These are phyloP conservation scores for Plasmodium berghei DNA, from an alignment of 169 alveolate species.

Conservation along the genomic window DNA sequence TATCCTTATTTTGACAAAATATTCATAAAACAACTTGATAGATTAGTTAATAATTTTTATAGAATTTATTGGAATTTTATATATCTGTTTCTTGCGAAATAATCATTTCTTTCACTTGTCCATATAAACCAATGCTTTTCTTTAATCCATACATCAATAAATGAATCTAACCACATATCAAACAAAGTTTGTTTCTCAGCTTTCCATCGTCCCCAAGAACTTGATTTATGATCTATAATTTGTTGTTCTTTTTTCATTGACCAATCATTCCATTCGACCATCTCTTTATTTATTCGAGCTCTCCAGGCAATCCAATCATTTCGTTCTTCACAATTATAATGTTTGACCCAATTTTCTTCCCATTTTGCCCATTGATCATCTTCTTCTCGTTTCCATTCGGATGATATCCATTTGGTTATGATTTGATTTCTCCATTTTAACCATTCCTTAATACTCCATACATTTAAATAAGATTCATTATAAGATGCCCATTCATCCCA, in stretches of 20 bases:
- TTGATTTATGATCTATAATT: neutral
- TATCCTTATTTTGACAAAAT: too few species aligned
- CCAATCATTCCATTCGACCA: conserved; percentile 42
- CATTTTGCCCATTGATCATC: conserved; percentile 27
- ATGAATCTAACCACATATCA: conserved; percentile 14
- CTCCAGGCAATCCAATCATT: conserved; percentile 20
- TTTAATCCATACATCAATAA: conserved; percentile 5
- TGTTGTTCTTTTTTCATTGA: conserved; percentile 20
- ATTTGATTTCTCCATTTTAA: conserved; percentile 17
- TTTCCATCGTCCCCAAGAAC: conserved; percentile 26
- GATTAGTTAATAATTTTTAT: too few species aligned
- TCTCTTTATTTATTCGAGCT: conserved; percentile 19
- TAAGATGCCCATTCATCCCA: conserved; percentile 9
- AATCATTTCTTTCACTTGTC: conserved; percentile 16
- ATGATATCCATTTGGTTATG: conserved; percentile 8
- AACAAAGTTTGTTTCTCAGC: conserved; percentile 14
- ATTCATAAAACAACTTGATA: too few species aligned
- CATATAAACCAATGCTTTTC: conserved; percentile 45
- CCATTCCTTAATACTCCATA: conserved; percentile 43
- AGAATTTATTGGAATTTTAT: neutral
- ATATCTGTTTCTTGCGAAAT: neutral
- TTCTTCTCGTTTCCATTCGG: conserved; percentile 39
- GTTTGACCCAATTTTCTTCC: conserved; percentile 31
- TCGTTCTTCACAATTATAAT: conserved; percentile 2
- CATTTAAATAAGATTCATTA: conserved; percentile 28